These are phyloP conservation scores for Alternaria arborescens DNA, from an alignment of 2,329 filamentous ascomycete genomes.

Conservation along the genomic window DNA sequence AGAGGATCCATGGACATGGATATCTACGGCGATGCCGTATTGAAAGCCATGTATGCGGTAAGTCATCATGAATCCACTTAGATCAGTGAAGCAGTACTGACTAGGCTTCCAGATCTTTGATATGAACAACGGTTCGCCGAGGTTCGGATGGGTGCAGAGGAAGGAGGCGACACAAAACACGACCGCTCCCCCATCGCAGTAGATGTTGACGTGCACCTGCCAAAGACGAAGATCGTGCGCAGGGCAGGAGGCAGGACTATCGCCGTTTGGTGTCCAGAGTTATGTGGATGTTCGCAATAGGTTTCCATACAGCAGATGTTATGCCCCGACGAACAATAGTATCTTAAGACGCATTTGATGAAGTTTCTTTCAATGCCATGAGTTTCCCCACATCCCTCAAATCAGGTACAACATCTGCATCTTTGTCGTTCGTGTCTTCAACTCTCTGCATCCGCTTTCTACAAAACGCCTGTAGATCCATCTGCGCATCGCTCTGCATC, in stretches of 20 bases:
- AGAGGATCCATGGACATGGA: conserved; percentile 34
- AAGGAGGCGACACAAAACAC: conserved; percentile 32
- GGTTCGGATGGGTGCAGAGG: conserved; percentile 35
- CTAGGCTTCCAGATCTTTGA: conserved; percentile 27
- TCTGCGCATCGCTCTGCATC: background rate
- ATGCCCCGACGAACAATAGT: background rate
- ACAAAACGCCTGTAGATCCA: background rate
- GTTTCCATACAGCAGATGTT: background rate
- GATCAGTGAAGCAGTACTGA: conserved; percentile 5
- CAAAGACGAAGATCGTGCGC: background rate
- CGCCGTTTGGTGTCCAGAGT: background rate
- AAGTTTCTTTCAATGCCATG: background rate
- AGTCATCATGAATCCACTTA: background rate
- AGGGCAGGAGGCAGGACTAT: background rate
- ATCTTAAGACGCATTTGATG: background rate
- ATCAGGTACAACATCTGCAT: background rate
- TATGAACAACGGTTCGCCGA: conserved; percentile 27
- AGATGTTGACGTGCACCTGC: background rate
- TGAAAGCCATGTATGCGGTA: conserved; percentile 38
- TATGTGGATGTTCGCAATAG: background rate
- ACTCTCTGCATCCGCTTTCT: background rate
- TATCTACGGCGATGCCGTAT: conserved; percentile 31
- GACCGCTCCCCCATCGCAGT: conserved; percentile 23
- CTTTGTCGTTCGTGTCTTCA: background rate
- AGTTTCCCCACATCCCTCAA: background rate